These are phyloP conservation scores for Pleurotus giganteus DNA, from an alignment of 768 basidiomycete genomes.

Conservation along the genomic window DNA sequence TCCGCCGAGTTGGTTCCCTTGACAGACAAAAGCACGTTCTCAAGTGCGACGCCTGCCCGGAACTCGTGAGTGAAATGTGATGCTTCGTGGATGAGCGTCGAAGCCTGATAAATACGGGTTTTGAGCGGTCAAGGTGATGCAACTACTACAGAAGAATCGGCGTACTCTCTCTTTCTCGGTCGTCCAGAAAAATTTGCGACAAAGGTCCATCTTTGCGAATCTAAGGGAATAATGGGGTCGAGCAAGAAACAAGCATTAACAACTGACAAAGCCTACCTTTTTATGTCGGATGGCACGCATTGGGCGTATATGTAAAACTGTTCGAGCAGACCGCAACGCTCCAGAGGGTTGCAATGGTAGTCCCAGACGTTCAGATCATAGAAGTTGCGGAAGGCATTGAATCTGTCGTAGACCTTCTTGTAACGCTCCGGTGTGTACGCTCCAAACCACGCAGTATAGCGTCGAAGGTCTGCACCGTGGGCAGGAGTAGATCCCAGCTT, in stretches of 20 bases:
- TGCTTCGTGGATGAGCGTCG: constrained; percentile 5
- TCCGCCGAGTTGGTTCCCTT: not conserved
- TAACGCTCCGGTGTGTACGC: not conserved
- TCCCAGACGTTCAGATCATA: not conserved
- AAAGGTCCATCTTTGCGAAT: not conserved
- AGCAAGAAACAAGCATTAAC: not conserved
- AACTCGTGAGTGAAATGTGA: not conserved
- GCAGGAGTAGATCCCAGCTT: not conserved
- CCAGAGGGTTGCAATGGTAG: not conserved
- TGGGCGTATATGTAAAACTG: not conserved
- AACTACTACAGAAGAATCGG: not conserved
- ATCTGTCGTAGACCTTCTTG: not conserved
- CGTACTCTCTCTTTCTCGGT: not conserved
- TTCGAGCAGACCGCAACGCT: not conserved
- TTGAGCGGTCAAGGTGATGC: not conserved
- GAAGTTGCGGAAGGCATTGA: not conserved
- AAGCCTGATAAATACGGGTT: not conserved
- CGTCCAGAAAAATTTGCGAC: not conserved
- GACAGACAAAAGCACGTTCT: not conserved
- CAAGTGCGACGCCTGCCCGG: not conserved
- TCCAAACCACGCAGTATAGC: not conserved
- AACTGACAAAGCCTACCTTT: not conserved
- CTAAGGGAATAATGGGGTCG: not conserved
- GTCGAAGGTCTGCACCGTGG: not conserved
- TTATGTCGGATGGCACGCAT: not conserved